These are phyloP conservation scores for Taphrina deformans DNA, from an alignment of 1,139 yeast species.

Conservation along the genomic window DNA sequence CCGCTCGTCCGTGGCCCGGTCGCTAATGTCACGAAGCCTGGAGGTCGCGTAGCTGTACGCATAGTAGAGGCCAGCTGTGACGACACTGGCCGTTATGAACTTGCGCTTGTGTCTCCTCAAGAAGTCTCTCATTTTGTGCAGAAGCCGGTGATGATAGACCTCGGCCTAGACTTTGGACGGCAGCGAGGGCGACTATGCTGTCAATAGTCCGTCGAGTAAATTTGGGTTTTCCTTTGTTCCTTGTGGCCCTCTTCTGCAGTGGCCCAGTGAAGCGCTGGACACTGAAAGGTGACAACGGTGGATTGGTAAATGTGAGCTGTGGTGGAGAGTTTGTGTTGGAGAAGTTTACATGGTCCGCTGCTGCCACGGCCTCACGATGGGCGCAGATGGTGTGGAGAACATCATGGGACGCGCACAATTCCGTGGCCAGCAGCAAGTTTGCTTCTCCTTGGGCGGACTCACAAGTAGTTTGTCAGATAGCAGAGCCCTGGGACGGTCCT, in stretches of 20 bases:
- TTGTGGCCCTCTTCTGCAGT: too few relatives aligned
- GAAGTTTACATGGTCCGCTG: neutral
- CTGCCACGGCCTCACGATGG: neutral
- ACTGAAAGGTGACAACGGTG: too few relatives aligned
- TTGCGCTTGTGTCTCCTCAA: constrained; percentile 64
- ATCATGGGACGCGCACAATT: neutral
- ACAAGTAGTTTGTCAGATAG: neutral
- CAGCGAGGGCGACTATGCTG: neutral
- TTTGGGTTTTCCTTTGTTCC: too few relatives aligned
- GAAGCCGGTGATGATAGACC: neutral
- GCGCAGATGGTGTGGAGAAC: neutral
- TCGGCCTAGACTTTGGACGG: neutral
- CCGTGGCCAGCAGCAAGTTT: too few relatives aligned
- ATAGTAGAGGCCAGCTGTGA: constrained; percentile 60
- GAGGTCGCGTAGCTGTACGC: constrained; percentile 60
- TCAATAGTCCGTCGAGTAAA: too few relatives aligned
- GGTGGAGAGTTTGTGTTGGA: neutral
- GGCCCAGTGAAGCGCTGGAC: too few relatives aligned
- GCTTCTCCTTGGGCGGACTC: too few relatives aligned
- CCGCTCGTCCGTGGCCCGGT: constrained; percentile 68
- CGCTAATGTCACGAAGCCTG: constrained; percentile 66
- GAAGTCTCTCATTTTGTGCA: constrained; percentile 51
- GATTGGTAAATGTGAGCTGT: too few relatives aligned
- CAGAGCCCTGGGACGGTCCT: too few relatives aligned
- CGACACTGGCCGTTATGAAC: constrained; percentile 58